Conservation (phyloP, 257 asterid species). For the Solanum pennellii region DNA sequence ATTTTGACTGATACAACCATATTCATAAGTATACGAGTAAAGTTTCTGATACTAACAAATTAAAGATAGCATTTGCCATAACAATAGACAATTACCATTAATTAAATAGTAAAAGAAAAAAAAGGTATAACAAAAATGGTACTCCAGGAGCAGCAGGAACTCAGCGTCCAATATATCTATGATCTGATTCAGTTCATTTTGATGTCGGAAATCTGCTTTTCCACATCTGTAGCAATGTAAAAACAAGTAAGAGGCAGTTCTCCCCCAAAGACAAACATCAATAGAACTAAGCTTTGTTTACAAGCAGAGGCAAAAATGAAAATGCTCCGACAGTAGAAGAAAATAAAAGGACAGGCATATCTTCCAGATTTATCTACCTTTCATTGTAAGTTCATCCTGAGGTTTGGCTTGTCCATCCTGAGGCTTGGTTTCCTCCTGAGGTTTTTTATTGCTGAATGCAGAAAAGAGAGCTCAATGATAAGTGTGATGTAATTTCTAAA, state of each 20-base stretch:
- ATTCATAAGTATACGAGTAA: not conserved
- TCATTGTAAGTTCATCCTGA: conserved; percentile 15
- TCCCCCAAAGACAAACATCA: not conserved
- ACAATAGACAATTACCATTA: not conserved
- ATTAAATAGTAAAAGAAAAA: not conserved
- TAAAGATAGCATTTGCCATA: not conserved
- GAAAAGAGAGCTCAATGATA: not conserved
- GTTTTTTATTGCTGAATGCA: conserved; percentile 22
- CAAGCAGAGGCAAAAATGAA: not conserved
- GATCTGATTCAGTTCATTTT: not conserved
- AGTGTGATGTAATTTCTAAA: not conserved
- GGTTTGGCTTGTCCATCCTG: conserved; percentile 8
- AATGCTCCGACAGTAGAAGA: not conserved
- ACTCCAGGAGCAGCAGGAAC: not conserved
- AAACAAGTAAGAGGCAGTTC: not conserved
- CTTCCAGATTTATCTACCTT: conserved; percentile 11
- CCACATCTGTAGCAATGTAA: not conserved
- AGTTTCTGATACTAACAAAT: not conserved
- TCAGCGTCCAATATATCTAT: not conserved
- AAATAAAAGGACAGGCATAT: not conserved
- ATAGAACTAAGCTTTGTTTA: not conserved
- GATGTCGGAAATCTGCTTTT: not conserved
- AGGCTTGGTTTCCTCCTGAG: not conserved
- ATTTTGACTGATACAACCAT: not conserved
- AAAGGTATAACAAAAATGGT: not conserved